Conservation (phyloP, 352 stramenopile genomes). For the Phytophthora podocarpi region DNA sequence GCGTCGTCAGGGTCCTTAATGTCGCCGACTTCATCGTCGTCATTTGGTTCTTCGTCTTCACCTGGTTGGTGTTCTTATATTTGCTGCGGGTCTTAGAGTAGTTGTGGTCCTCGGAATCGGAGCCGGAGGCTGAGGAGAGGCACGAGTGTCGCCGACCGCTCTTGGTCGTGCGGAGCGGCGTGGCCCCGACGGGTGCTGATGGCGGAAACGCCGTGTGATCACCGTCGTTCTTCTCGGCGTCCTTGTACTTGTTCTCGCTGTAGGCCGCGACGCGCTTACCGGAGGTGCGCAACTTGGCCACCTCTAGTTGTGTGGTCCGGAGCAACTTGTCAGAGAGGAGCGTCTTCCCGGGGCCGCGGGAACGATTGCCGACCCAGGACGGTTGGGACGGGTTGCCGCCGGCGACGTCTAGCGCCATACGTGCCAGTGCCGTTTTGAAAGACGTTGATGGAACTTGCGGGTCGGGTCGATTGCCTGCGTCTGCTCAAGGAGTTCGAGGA, state of each 20-base stretch:
- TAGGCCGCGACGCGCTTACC: no score
- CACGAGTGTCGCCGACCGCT: no score
- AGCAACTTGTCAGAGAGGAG: background rate
- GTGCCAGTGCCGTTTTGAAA: background rate
- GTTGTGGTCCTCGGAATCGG: no score
- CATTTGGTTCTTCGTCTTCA: background rate
- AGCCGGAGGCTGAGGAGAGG: no score
- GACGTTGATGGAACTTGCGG: no score
- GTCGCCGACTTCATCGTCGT: background rate
- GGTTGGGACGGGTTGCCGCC: background rate
- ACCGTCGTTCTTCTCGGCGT: background rate
- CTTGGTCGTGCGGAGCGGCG: no score
- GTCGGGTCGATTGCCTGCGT: background rate
- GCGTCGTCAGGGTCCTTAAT: no score
- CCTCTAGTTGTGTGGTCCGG: background rate
- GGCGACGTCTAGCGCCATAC: background rate
- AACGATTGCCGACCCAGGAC: no score
- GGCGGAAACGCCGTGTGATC: background rate
- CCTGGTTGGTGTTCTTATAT: background rate
- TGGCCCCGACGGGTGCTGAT: background rate
- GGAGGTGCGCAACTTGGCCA: no score
- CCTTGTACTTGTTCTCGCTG: background rate
- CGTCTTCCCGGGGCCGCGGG: background rate
- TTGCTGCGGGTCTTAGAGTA: no score
- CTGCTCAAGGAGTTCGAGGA: background rate